A percentile compares a stretch with the other conserved stretches of the same genome.
Conservation (phyloP, 2,329 filamentous ascomycete species). For the Emmonsiellopsis sp. region DNA sequence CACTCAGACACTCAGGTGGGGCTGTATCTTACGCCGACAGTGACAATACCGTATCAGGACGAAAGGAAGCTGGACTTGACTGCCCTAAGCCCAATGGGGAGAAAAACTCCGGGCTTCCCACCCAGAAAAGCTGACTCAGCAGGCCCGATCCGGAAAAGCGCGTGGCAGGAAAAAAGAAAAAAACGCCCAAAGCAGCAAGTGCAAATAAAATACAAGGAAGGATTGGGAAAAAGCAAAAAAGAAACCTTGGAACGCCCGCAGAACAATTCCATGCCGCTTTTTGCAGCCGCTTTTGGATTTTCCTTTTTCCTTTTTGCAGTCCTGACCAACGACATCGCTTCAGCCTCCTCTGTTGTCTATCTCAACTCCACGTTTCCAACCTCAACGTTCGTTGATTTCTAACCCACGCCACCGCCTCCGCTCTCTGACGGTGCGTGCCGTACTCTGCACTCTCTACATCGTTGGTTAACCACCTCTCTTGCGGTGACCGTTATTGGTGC, state of each 20-base stretch:
- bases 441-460: not conserved
- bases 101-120: not conserved
- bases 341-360: constrained; percentile 55
- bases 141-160: not conserved
- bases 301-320: constrained; percentile 1
- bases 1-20: not conserved
- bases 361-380: constrained; percentile 42
- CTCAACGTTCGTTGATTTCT: not conserved
- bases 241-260: not conserved
- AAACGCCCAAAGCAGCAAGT: not conserved
- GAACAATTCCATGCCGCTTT: constrained; percentile 13
- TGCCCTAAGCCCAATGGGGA: not conserved
- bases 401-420: not conserved
- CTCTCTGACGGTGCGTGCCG: not conserved
- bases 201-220: not conserved
- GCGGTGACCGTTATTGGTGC: not conserved
- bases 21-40: not conserved
- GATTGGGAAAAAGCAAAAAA: not conserved
- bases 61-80: not conserved
- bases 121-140: not conserved
- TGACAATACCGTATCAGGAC: not conserved
- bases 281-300: constrained; percentile 36
- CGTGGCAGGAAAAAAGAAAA: not conserved
- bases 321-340: constrained; percentile 25
- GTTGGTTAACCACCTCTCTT: too few relatives aligned